Base-by-base conservation (phyloP, 2,329 filamentous ascomycete genomes). In the Neopestalotiopsis sp. region DNA sequence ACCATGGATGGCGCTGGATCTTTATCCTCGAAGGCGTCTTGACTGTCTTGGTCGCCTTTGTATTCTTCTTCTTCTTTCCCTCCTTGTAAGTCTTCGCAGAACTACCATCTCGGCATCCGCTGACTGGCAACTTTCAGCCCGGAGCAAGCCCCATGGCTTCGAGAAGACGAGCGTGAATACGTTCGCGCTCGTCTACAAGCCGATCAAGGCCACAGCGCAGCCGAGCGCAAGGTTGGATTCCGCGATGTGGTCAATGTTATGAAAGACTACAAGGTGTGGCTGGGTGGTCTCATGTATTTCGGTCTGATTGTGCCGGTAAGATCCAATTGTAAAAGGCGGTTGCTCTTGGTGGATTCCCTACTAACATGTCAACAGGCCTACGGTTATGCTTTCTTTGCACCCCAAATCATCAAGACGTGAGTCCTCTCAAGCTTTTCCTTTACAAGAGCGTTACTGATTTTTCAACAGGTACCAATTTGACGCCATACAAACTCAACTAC, bases 231-330 rank as follows among this genome's bases (percentile, higher is more conserved):
- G 68, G 85, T 92, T 73, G 90, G 86, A 3, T 75, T 85, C 71
- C 79, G 81, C 61, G 91, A 93, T 73, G 85, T 92, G 20, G 72
- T 86, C 20, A 81, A 80, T 24, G 90, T 93, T 24, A 88, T 95
- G 82, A 91, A 90, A 75, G 92, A 95, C 79, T 90, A 85, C 81
- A 93, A 93, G 78, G 86, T 94, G 74, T 88, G 93, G 74, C 79
- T 94, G 14, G 92, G 91, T 59, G 92, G 91, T 0, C 85, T 94
- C 78, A 94, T 94, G 92, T 95, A 95, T 80, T 90, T 95, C 74
- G 92, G 92, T 12, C 84, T 94, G 69, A 90, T 94, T 72, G 91
- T 95, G 1, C 91, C 92, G 0, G 69, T 70, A 65, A 13, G 64
- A 13, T 42, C 4, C 32, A 3, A 2, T 14, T 14, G 2, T 4